Base-by-base conservation (phyloP, 345 rosid species). In the Ceriops tagal region DNA sequence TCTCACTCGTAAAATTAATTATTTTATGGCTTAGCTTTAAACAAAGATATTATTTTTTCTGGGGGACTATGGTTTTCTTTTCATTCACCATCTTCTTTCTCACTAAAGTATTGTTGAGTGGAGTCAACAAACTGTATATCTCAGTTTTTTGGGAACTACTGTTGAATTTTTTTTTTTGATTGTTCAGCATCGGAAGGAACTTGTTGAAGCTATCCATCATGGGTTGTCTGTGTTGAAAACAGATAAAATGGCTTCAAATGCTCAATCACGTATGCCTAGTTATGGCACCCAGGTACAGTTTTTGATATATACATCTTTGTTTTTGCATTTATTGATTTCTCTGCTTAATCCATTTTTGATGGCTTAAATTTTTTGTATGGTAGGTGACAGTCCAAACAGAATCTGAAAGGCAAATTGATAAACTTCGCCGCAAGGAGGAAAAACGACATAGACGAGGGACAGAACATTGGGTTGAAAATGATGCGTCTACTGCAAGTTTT, bases 361-460 rank as follows among this genome's bases (percentile, higher is more conserved):
- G 1, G 55, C 19, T 67, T 20, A 31, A 62, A 27, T 58, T 28
- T 21, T 4, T 15, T 15, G 18, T 13, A 13, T 43, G 49, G 49
- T 75, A 93, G 98, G 98, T 93, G 70, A 93, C 90, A 53, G 97
- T 93, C 34, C 98, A 91, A 79, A 93, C 84, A 68, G 97, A 91
- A 81, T 87, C 97, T 52, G 92, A 79, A 69, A 83, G 73, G 76
- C 96, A 93, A 82, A 93, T 91, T 73, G 97, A 93, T 77, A 93
- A 93, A 75, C 92, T 93, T 64, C 88, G 98, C 53, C 97, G 96
- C 57, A 93, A 91, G 84, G 98, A 93, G 83, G 97, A 89, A 87
- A 91, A 87, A 83, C 84, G 87, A 69, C 72, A 86, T 71, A 88
- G 88, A 75, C 92, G 93, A 7, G 90, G 84, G 82, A 71, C 84